Conservation (phyloP, 768 basidiomycete species). For the Rhodotorula sphaerocarpa region DNA sequence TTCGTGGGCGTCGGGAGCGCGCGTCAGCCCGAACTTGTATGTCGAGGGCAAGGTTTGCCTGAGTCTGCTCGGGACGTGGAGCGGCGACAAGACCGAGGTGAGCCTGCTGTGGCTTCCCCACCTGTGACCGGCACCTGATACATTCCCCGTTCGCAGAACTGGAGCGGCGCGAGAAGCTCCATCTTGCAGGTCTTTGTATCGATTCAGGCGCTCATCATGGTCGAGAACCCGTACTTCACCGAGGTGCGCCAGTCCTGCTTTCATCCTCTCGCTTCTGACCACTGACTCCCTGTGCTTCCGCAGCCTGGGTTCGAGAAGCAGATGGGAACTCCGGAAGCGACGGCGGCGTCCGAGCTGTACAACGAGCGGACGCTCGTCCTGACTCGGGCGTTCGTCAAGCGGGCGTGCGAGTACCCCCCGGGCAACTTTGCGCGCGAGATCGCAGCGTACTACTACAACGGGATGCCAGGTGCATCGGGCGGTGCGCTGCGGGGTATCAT, state of each 20-base stretch:
- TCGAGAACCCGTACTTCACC: conserved; percentile 73
- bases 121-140: background rate
- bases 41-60: conserved; percentile 58
- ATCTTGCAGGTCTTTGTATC: conserved; percentile 85
- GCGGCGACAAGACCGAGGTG: conserved; percentile 54
- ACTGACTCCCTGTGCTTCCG: conserved; percentile 43
- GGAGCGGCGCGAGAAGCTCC: conserved; percentile 76
- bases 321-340: conserved; percentile 80
- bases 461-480: conserved; percentile 42
- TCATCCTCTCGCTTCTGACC: too few relatives aligned
- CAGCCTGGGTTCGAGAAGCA: conserved; percentile 91
- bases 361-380: conserved; percentile 88
- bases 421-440: conserved; percentile 66
- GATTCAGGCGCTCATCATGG: conserved; percentile 85
- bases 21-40: conserved; percentile 57
- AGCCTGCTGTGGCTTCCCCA: background rate
- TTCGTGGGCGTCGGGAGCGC: conserved; percentile 61
- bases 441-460: conserved; percentile 55
- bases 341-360: conserved; percentile 82
- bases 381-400: conserved; percentile 79
- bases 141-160: conserved; percentile 55
- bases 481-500: conserved; percentile 49
- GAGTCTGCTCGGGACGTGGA: conserved; percentile 50
- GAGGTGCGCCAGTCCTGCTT: conserved; percentile 8
- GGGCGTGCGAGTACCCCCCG: conserved; percentile 71